phyloP scores from a whole-genome alignment of 2,329 filamentous ascomycete genomes.

The Davidsoniella eucalypti region DNA sequence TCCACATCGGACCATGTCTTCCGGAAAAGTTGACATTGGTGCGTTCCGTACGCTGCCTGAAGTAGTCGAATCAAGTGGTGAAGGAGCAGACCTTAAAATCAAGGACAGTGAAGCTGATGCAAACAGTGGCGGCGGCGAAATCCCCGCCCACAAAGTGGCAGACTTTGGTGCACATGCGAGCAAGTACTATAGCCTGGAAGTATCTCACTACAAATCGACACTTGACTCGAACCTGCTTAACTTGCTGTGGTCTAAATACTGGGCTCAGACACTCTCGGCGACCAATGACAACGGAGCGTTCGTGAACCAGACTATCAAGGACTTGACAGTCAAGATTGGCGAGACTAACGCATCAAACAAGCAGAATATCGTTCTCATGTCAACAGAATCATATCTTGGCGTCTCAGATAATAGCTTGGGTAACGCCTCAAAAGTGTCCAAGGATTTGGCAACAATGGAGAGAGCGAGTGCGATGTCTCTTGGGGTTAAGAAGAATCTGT shows the following conservation, averaged over 20 bases:
- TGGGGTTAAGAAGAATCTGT: conserved; percentile 10
- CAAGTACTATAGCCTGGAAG: conserved; percentile 80
- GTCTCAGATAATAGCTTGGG: no score
- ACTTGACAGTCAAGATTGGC: conserved; percentile 67
- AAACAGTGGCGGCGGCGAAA: conserved; percentile 26
- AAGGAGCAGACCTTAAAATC: neutral
- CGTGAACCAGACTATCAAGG: conserved; percentile 77
- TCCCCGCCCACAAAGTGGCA: conserved; percentile 83
- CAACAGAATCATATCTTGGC: no score
- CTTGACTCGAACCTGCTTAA: conserved; percentile 78
- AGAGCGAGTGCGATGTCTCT: conserved; percentile 4
- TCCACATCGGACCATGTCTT: conserved; percentile 84
- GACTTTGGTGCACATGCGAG: conserved; percentile 89
- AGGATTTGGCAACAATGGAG: conserved; percentile 3
- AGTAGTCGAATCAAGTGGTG: neutral
- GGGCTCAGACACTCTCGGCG: conserved; percentile 91
- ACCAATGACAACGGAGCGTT: conserved; percentile 87
- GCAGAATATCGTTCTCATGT: conserved; percentile 15
- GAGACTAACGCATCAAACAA: conserved; percentile 28
- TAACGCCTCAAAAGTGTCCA: neutral
- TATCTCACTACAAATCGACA: conserved; percentile 87
- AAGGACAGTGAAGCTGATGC: conserved; percentile 2
- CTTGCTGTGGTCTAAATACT: conserved; percentile 96
- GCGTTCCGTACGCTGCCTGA: conserved; percentile 86
- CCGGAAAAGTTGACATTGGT: conserved; percentile 92